A percentile compares a stretch with the other conserved stretches of the same genome.
phyloP scores from a whole-genome alignment of 2,329 filamentous ascomycete species.

The Zymoseptoria passerinii region DNA sequence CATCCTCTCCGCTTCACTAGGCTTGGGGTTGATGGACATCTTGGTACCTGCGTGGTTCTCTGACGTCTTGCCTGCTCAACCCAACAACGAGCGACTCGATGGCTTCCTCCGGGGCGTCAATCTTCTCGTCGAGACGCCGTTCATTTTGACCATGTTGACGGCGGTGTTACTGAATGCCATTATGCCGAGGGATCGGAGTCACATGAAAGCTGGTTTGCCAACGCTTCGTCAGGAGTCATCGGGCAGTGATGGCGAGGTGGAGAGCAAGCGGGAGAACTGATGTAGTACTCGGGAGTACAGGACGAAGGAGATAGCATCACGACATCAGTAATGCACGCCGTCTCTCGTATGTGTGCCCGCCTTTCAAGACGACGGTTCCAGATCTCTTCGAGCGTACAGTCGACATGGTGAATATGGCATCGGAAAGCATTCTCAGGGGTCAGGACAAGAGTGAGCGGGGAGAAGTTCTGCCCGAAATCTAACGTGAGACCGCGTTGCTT shows the following conservation, averaged over 20 bases:
- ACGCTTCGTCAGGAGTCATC: not conserved
- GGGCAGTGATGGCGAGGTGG: not conserved
- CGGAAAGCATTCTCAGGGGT: too few species aligned
- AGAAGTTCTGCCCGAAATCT: not conserved
- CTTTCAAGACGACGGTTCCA: too few species aligned
- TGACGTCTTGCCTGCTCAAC: constrained; percentile 9
- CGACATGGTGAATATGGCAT: too few species aligned
- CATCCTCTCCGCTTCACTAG: constrained; percentile 45
- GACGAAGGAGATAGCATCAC: too few species aligned
- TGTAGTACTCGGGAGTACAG: not conserved
- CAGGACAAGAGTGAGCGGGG: too few species aligned
- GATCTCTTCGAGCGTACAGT: too few species aligned
- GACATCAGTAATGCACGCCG: too few species aligned
- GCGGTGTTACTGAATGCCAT: constrained; percentile 14
- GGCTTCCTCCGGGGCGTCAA: constrained; percentile 17
- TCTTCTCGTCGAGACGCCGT: constrained; percentile 16
- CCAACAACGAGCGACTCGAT: constrained; percentile 10
- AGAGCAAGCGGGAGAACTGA: not conserved
- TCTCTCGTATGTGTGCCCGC: not conserved
- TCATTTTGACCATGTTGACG: constrained; percentile 14
- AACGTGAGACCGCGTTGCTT: not conserved
- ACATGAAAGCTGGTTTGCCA: not conserved
- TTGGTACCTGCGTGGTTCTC: constrained; percentile 15
- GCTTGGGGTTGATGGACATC: constrained; percentile 14
- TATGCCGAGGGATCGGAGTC: constrained; percentile 11